Evolutionary conservation across 345 rosid species (phyloP).

Genomic region (Tarenaya hassleriana): DNA sequence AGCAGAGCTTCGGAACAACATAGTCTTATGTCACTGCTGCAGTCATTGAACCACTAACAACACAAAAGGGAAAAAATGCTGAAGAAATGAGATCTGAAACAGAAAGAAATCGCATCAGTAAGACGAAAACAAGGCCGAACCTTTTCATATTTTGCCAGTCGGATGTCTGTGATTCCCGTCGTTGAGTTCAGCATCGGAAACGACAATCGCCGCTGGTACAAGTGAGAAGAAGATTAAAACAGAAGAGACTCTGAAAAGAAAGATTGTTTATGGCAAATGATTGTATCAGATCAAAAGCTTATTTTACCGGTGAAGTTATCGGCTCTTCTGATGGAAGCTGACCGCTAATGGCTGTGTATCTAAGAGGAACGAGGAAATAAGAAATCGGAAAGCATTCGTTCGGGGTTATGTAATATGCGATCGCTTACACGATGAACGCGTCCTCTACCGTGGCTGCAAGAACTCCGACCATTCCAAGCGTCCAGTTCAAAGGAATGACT

Average conservation of each 20-base stretch:
- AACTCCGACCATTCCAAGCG: slow-evolving; percentile 72
- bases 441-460: slow-evolving; percentile 59
- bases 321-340: slow-evolving; percentile 29
- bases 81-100: neutral
- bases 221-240: neutral
- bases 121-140: slow-evolving; percentile 26
- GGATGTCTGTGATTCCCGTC: slow-evolving; percentile 31
- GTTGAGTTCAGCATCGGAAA: slow-evolving; percentile 41
- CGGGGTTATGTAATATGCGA: neutral
- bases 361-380: slow-evolving; percentile 22
- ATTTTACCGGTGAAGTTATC: slow-evolving; percentile 25
- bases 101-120: neutral
- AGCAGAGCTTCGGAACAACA: slow-evolving; percentile 46
- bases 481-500: slow-evolving; percentile 74
- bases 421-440: slow-evolving; percentile 45
- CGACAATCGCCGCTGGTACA: slow-evolving; percentile 36
- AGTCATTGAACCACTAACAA: slow-evolving; percentile 64
- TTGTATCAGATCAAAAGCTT: neutral
- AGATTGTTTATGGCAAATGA: neutral
- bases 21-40: slow-evolving; percentile 43
- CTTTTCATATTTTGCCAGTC: slow-evolving; percentile 55
- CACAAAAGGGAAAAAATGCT: slow-evolving; percentile 10
- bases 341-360: slow-evolving; percentile 61
- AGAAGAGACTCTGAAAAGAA: neutral
- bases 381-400: neutral